Conservation (phyloP, 2,329 filamentous ascomycete genomes). For the Pyrenochaeta sp. region DNA sequence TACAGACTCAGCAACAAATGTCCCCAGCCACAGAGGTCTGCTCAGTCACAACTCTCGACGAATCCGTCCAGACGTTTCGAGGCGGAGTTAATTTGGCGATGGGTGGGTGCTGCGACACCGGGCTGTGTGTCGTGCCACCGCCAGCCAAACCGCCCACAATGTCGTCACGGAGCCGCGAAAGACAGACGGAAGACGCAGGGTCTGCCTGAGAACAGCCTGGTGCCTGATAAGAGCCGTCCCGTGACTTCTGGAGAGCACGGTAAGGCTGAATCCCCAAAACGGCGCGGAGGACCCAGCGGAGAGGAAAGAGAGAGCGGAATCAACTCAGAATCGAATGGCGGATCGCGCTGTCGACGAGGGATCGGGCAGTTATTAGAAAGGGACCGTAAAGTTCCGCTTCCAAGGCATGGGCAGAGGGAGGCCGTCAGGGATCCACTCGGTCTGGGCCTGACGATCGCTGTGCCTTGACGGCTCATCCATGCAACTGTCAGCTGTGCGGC, state of each 20-base stretch:
- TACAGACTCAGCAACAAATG: too few relatives aligned
- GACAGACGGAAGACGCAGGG: constrained; percentile 8
- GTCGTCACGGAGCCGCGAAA: too few relatives aligned
- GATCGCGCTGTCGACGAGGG: constrained; percentile 6
- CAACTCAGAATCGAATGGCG: constrained; percentile 5
- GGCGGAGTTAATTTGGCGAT: constrained; percentile 3
- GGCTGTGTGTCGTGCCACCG: constrained; percentile 6
- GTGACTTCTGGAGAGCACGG: background rate
- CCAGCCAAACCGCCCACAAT: too few relatives aligned
- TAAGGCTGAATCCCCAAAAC: constrained; percentile 5
- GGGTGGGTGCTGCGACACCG: constrained; percentile 4
- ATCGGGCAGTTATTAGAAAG: constrained; percentile 3
- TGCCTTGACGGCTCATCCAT: background rate
- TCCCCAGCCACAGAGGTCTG: background rate
- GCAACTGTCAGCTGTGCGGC: constrained; percentile 7
- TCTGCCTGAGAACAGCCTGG: background rate
- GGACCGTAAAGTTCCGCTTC: constrained; percentile 4
- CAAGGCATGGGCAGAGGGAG: constrained; percentile 10
- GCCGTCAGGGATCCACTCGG: too few relatives aligned
- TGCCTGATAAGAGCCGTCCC: constrained; percentile 1
- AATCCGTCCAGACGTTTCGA: background rate
- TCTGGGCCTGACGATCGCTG: constrained; percentile 8
- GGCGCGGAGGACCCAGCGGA: constrained; percentile 12
- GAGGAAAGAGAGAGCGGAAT: constrained; percentile 4
- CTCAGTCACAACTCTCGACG: constrained; percentile 1